Evolutionary conservation across 1,139 yeast species (phyloP), one percentile per base, ranked within the genome.

Genomic region (Lipomyces yarrowii): DNA sequence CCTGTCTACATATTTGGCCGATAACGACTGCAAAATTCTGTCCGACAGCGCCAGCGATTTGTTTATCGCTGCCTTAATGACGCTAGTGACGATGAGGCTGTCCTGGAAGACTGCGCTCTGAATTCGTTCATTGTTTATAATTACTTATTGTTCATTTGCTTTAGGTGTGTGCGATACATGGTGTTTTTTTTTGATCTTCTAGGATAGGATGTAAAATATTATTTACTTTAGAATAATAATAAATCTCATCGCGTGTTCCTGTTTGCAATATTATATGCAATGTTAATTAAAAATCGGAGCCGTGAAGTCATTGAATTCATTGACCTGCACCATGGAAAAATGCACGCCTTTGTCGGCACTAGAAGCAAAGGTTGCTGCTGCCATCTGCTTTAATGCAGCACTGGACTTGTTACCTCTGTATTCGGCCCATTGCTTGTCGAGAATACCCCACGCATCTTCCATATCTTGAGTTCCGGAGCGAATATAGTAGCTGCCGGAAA

Each of bases 381-480:
- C 54, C 54, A 51, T 51, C 30, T 51, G 30, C 54, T 51, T 51
- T 6, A 51, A 21, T 18, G 54, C 54, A 18, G 26, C 26, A 48
- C 54, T 6, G 13, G 54, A 18, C 21, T 51, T 4, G 21, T 6
- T 18, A 51, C 54, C 54, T 51, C 54, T 51, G 54, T 21, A 51
- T 10, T 51, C n/a, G n/a, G 54, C 30, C 54, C 54, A 51, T 15
- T 26, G 10, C 54, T 51, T 51, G 54, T 51, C 21, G 54, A 51
- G 54, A 30, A 51, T 51, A 7, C 54, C 54, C 54, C 11, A 51
- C n/a, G 53, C 18, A 7, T 48, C 53, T 48, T 48, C 53, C 54
- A 13, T 11, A 51, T 51, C 54, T n/a, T 51, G 54, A 51, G 21
- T 26, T 7, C 54, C 54, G 32, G 54, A 51, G 21, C 54, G 54